Evolutionary conservation across 2,329 filamentous ascomycete genomes (phyloP).

Genomic region (Trichophaea hybrida): DNA sequence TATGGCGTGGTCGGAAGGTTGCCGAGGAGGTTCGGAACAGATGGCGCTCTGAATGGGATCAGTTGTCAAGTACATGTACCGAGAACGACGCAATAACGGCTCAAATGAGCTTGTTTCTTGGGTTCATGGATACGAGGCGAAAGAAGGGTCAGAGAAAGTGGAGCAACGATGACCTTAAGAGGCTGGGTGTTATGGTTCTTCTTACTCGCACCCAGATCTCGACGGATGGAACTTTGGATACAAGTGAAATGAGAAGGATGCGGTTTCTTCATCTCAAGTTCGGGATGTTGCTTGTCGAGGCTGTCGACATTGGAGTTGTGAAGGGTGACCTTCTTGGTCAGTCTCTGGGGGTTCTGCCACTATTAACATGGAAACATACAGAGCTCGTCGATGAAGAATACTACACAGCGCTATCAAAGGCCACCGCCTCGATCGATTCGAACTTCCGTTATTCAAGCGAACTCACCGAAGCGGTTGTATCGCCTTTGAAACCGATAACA

Average conservation of each 20-base stretch:
- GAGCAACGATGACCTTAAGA: constrained; percentile 36
- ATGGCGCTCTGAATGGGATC: constrained; percentile 50
- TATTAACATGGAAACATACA: constrained; percentile 5
- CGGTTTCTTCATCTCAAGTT: constrained; percentile 6
- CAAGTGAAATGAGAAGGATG: background rate
- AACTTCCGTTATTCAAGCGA: constrained; percentile 32
- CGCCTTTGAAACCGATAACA: constrained; percentile 25
- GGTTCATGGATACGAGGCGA: constrained; percentile 36
- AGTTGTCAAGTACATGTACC: constrained; percentile 16
- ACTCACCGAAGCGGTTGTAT: constrained; percentile 33
- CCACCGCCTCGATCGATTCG: constrained; percentile 30
- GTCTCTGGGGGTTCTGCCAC: constrained; percentile 8
- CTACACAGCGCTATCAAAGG: constrained; percentile 28
- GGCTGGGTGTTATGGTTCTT: constrained; percentile 37
- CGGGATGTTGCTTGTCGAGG: constrained; percentile 9
- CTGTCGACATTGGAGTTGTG: constrained; percentile 5
- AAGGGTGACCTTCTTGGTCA: background rate
- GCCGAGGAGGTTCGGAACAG: constrained; percentile 44
- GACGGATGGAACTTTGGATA: background rate
- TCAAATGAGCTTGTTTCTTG: constrained; percentile 38
- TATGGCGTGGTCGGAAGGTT: constrained; percentile 63
- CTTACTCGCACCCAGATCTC: constrained; percentile 27
- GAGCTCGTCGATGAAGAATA: constrained; percentile 14
- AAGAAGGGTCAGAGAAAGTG: constrained; percentile 2
- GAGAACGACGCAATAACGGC: constrained; percentile 33